Percentiles rank a stretch among this genome's conserved stretches.
These are phyloP conservation scores for Apiotrichum brassicae DNA, from an alignment of 1,284 basidiomycete species.

Conservation along the genomic window DNA sequence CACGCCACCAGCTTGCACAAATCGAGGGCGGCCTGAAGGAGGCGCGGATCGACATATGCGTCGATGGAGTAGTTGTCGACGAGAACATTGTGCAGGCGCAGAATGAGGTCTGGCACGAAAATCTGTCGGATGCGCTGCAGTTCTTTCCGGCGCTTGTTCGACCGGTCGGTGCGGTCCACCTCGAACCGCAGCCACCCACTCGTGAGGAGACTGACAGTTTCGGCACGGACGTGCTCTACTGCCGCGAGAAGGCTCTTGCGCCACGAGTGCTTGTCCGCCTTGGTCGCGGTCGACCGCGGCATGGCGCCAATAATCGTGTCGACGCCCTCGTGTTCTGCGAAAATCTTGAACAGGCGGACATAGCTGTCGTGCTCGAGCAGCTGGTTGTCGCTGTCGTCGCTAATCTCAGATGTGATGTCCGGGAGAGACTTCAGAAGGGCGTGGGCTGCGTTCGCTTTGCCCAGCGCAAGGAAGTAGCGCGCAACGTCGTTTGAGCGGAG, in stretches of 20 bases:
- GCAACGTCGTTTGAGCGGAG: conserved; percentile 77
- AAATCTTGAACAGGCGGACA: conserved; percentile 29
- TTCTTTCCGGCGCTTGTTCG: conserved; percentile 59
- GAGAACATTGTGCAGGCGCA: conserved; percentile 73
- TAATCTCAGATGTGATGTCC: conserved; percentile 18
- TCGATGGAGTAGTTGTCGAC: conserved; percentile 60
- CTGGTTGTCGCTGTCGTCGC: conserved; percentile 18
- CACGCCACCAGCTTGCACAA: conserved; percentile 82
- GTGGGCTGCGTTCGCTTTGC: conserved; percentile 65
- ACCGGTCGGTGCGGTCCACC: conserved; percentile 27
- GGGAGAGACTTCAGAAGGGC: conserved; percentile 62
- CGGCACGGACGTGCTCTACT: conserved; percentile 44
- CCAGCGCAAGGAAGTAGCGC: conserved; percentile 74
- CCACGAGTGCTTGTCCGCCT: conserved; percentile 36
- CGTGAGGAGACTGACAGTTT: conserved; percentile 47
- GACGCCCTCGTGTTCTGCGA: conserved; percentile 31
- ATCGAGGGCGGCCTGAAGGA: conserved; percentile 69
- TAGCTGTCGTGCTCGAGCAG: conserved; percentile 31
- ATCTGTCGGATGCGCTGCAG: conserved; percentile 75
- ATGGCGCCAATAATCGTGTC: conserved; percentile 28
- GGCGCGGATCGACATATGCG: conserved; percentile 56
- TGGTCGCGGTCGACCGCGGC: conserved; percentile 31
- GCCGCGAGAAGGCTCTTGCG: conserved; percentile 8
- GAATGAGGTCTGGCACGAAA: conserved; percentile 83
- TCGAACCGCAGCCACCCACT: conserved; percentile 51